Percentiles rank a stretch among this genome's conserved stretches.
Conservation (phyloP, 73 alveolate genomes). For the Symbiodinium pilosum region DNA sequence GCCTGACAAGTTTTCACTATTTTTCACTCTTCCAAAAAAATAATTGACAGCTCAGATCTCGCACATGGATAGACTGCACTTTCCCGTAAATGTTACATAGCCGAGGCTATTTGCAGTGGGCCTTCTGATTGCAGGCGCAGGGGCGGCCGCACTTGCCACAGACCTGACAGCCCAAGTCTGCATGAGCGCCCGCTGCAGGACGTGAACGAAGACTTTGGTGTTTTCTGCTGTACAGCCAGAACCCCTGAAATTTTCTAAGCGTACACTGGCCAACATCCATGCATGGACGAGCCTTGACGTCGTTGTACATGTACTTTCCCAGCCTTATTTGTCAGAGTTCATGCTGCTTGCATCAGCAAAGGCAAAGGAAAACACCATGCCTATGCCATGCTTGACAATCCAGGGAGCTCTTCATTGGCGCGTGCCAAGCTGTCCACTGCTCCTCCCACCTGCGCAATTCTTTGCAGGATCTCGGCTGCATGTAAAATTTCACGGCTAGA, state of each 20-base stretch:
- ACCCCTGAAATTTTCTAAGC: no score
- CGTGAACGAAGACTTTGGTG: no score
- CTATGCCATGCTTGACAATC: not conserved
- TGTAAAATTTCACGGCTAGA: not conserved
- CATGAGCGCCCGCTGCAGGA: no score
- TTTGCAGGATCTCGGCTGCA: not conserved
- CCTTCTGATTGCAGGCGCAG: constrained; percentile 67
- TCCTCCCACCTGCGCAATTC: constrained; percentile 7
- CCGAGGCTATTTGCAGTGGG: not conserved
- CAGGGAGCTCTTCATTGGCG: constrained; percentile 24
- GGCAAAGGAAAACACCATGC: no score
- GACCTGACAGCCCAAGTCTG: constrained; percentile 13
- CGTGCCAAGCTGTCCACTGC: constrained; percentile 79
- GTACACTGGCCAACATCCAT: no score
- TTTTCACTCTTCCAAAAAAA: no score
- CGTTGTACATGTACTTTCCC: constrained; percentile 77
- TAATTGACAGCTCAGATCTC: no score
- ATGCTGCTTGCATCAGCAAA: no score
- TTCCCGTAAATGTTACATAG: no score
- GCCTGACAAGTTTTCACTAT: no score
- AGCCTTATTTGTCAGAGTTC: constrained; percentile 4
- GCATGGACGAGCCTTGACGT: constrained; percentile 28
- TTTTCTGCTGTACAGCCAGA: no score
- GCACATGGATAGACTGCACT: no score
- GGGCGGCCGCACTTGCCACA: constrained; percentile 72